These are phyloP conservation scores for Gossypium longicalyx DNA, from an alignment of 345 rosid species.

Conservation along the genomic window DNA sequence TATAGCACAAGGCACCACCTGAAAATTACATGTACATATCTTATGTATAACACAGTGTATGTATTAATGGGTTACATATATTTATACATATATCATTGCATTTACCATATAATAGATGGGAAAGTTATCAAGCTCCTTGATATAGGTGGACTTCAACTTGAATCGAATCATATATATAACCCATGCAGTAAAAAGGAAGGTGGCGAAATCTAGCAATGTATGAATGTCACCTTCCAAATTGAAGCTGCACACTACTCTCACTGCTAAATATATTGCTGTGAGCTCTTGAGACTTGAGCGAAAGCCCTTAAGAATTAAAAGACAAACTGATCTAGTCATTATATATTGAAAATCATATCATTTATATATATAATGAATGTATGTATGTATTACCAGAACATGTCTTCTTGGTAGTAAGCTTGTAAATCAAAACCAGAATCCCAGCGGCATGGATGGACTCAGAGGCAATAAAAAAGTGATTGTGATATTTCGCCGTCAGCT, in stretches of 20 bases:
- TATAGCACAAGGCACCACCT: slow-evolving; percentile 61
- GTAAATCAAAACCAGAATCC: slow-evolving; percentile 55
- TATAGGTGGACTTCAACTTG: slow-evolving; percentile 65
- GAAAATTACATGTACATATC: not conserved
- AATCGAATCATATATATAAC: slow-evolving; percentile 64
- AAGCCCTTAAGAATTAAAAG: slow-evolving; percentile 42
- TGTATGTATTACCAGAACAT: slow-evolving; percentile 47
- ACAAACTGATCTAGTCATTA: not conserved
- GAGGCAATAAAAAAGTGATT: slow-evolving; percentile 56
- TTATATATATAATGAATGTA: not conserved
- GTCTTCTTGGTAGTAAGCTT: slow-evolving; percentile 59
- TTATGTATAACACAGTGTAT: not conserved
- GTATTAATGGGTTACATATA: not conserved
- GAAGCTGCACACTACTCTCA: slow-evolving; percentile 45
- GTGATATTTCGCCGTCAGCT: slow-evolving; percentile 26
- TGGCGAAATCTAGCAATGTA: slow-evolving; percentile 55
- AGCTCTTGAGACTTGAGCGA: slow-evolving; percentile 73
- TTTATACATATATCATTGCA: not conserved
- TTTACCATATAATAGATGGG: slow-evolving; percentile 53
- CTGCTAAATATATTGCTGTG: slow-evolving; percentile 60
- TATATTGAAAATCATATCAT: not conserved
- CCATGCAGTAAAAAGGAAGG: slow-evolving; percentile 58
- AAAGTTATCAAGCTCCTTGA: slow-evolving; percentile 55
- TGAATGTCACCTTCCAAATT: slow-evolving; percentile 52
- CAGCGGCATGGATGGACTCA: slow-evolving; percentile 58